Evolutionary conservation across 352 stramenopile genomes (phyloP).

Genomic region (Globisporangium emineosum): DNA sequence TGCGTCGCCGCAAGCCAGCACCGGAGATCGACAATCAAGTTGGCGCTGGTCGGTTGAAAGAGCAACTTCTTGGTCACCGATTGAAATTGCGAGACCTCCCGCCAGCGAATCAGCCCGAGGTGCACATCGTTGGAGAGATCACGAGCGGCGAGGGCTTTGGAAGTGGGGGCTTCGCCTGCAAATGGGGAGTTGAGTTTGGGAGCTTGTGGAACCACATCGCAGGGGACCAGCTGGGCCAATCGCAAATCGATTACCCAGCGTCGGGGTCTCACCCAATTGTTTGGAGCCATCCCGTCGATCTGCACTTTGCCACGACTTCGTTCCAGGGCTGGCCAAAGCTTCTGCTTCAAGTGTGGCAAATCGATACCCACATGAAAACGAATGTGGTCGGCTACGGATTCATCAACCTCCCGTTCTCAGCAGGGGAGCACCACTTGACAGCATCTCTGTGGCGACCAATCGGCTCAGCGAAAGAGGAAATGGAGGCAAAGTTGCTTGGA

Average conservation of each 20-base stretch:
- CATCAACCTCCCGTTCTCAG: conserved; percentile 45
- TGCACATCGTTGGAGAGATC: conserved; percentile 74
- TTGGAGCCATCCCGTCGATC: conserved; percentile 65
- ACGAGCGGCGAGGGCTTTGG: conserved; percentile 48
- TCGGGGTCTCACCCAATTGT: conserved; percentile 25
- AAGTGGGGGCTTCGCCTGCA: conserved; percentile 47
- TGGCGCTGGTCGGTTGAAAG: not conserved
- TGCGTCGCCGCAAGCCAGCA: conserved; percentile 7
- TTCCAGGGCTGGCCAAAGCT: conserved; percentile 68
- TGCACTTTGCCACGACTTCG: conserved; percentile 55
- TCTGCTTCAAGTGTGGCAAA: conserved; percentile 61
- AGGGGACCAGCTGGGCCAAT: conserved; percentile 57
- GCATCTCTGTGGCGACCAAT: conserved; percentile 60
- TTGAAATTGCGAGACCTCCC: conserved; percentile 26
- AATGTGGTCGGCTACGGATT: conserved; percentile 62
- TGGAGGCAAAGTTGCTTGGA: conserved; percentile 46
- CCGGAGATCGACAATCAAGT: not conserved
- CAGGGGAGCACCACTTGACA: conserved; percentile 45
- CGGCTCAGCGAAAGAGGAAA: conserved; percentile 44
- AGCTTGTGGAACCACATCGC: conserved; percentile 54
- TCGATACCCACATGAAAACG: conserved; percentile 43
- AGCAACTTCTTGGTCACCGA: not conserved
- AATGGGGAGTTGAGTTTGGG: conserved; percentile 67
- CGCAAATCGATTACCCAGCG: conserved; percentile 54
- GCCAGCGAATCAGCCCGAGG: conserved; percentile 52